These are phyloP conservation scores for Phytophthora cryptogea DNA, from an alignment of 352 stramenopile species.

Conservation along the genomic window DNA sequence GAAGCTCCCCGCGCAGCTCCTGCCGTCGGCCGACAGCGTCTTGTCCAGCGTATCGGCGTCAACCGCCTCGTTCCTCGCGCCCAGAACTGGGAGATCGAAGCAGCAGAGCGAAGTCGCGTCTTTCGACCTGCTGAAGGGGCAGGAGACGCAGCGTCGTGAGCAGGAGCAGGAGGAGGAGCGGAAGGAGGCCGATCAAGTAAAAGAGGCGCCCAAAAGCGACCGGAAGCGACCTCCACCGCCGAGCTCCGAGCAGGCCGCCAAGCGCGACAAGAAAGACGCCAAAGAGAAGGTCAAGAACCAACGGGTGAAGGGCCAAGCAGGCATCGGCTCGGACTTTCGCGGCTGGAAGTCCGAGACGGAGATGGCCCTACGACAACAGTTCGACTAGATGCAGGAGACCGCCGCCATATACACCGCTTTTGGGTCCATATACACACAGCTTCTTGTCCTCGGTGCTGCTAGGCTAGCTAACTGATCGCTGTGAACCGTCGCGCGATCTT, in stretches of 20 bases:
- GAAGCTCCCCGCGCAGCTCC: conserved; percentile 2
- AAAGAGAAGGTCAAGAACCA: conserved; percentile 83
- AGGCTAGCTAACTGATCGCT: neutral
- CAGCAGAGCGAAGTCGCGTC: conserved; percentile 17
- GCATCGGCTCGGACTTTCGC: conserved; percentile 78
- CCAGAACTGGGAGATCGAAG: conserved; percentile 17
- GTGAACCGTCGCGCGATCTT: conserved; percentile 17
- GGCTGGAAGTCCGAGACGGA: conserved; percentile 81
- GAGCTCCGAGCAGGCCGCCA: conserved; percentile 8
- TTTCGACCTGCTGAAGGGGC: conserved; percentile 44
- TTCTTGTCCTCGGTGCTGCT: neutral
- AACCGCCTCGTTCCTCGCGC: conserved; percentile 47
- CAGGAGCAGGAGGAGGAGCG: conserved; percentile 16
- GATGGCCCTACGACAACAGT: conserved; percentile 81
- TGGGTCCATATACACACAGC: conserved; percentile 10
- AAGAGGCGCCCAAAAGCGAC: conserved; percentile 9
- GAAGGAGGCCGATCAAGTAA: neutral
- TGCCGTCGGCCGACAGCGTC: conserved; percentile 52
- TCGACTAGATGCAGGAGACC: conserved; percentile 42
- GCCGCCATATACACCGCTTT: neutral
- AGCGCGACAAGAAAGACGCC: conserved; percentile 46
- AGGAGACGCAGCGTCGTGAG: conserved; percentile 15
- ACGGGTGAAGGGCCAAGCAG: conserved; percentile 68
- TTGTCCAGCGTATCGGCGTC: conserved; percentile 40
- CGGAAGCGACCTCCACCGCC: conserved; percentile 20